Conservation (phyloP, 352 stramenopile species). For the Phytophthora ohioensis region DNA sequence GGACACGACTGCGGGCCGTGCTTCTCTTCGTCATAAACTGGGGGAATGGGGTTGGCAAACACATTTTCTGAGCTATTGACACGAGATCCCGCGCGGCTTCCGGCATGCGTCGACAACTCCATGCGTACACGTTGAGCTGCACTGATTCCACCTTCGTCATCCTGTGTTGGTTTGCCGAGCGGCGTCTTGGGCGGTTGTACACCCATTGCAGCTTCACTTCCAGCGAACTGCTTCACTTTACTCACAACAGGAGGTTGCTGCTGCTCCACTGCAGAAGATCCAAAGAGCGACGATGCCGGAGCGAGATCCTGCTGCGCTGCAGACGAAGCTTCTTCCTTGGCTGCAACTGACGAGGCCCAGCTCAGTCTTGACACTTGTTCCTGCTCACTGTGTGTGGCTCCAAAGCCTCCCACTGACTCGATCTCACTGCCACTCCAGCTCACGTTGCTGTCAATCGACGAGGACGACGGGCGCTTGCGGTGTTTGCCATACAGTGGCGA, state of each 20-base stretch:
- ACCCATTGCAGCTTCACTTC: slow-evolving; percentile 4
- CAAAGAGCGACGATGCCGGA: slow-evolving; percentile 22
- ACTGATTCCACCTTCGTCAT: slow-evolving; percentile 49
- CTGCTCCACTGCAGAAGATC: background rate
- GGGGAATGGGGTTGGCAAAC: slow-evolving; percentile 25
- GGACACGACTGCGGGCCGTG: slow-evolving; percentile 54
- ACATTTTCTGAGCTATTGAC: slow-evolving; percentile 48
- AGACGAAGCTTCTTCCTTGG: slow-evolving; percentile 24
- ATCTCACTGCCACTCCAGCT: slow-evolving; percentile 51
- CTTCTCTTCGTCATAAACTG: slow-evolving; percentile 46
- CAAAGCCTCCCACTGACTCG: slow-evolving; percentile 30
- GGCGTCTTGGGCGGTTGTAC: slow-evolving; percentile 69
- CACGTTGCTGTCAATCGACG: slow-evolving; percentile 50
- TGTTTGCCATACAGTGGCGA: slow-evolving; percentile 50
- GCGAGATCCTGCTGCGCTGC: slow-evolving; percentile 20
- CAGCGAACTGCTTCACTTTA: slow-evolving; percentile 8
- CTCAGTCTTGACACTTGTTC: slow-evolving; percentile 30
- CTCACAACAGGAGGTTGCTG: background rate
- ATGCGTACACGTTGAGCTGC: slow-evolving; percentile 69
- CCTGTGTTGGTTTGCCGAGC: slow-evolving; percentile 40
- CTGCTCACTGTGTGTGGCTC: slow-evolving; percentile 12
- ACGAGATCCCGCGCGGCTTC: slow-evolving; percentile 34
- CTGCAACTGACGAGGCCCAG: slow-evolving; percentile 30
- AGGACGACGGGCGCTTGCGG: slow-evolving; percentile 47
- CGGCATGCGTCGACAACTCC: slow-evolving; percentile 53